These are phyloP conservation scores for Diaporthe caulivora DNA, from an alignment of 2,329 filamentous ascomycete genomes.

Conservation along the genomic window DNA sequence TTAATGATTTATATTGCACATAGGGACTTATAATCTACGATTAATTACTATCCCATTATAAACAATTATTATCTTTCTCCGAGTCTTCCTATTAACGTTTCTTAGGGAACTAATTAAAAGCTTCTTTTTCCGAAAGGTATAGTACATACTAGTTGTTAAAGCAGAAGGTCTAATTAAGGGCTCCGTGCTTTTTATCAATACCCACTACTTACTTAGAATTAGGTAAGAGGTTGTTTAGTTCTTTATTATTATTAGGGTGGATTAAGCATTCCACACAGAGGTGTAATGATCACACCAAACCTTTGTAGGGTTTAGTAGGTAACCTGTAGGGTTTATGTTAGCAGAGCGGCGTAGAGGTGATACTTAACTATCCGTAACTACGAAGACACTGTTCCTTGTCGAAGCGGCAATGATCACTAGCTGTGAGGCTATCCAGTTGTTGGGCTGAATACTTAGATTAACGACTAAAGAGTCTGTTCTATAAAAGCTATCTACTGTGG, in stretches of 20 bases:
- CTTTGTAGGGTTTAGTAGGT: too few species aligned
- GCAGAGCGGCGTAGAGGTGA: too few species aligned
- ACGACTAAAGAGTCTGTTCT: too few species aligned
- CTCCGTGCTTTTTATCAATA: neutral
- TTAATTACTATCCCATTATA: neutral
- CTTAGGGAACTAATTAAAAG: neutral
- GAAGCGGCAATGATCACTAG: too few species aligned
- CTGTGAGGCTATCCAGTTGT: too few species aligned
- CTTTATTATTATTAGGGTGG: neutral
- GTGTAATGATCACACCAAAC: too few species aligned
- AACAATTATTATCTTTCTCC: neutral
- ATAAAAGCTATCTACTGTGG: too few species aligned
- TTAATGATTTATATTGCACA: too few species aligned
- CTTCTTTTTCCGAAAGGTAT: neutral
- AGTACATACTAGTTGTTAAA: neutral
- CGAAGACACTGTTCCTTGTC: too few species aligned
- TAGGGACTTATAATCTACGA: neutral
- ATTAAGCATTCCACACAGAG: neutral
- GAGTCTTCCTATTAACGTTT: neutral
- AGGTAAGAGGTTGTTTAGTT: neutral
- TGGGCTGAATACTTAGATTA: too few species aligned
- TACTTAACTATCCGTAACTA: too few species aligned
- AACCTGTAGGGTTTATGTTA: neutral
- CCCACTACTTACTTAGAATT: neutral
- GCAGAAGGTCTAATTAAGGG: neutral